Conservation (phyloP, 2,329 filamentous ascomycete species). For the Ophiostoma angusticollis region DNA sequence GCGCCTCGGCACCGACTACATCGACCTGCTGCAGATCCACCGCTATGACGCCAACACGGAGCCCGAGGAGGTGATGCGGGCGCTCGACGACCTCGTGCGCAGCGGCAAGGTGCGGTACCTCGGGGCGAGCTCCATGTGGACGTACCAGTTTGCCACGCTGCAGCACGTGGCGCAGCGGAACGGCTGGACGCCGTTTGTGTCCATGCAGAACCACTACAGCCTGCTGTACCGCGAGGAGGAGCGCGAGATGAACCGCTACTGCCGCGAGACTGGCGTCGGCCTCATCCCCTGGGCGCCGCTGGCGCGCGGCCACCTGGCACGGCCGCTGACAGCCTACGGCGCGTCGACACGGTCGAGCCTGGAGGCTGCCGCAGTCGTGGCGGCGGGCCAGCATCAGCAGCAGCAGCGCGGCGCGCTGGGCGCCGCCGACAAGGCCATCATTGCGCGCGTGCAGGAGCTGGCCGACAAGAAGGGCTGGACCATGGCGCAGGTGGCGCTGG, state of each 20-base stretch:
- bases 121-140: slow-evolving; percentile 30
- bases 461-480: slow-evolving; percentile 11
- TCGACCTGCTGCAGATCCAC: slow-evolving; percentile 48
- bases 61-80: slow-evolving; percentile 44
- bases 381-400: too few relatives aligned
- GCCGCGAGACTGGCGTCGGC: slow-evolving; percentile 21
- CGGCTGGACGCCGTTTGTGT: slow-evolving; percentile 41
- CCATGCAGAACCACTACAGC: slow-evolving; percentile 42
- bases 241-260: slow-evolving; percentile 25
- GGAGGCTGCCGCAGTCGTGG: slow-evolving; percentile 11
- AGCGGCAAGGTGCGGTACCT: slow-evolving; percentile 38
- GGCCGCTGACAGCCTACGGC: slow-evolving; percentile 15
- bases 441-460: slow-evolving; percentile 13
- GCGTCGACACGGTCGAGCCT: slow-evolving; percentile 7
- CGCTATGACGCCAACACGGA: slow-evolving; percentile 36
- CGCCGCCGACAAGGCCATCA: slow-evolving; percentile 16
- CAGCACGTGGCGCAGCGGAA: slow-evolving; percentile 37
- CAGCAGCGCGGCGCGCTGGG: slow-evolving; percentile 1
- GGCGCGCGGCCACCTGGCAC: slow-evolving; percentile 20
- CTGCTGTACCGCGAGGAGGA: slow-evolving; percentile 44
- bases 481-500: slow-evolving; percentile 41
- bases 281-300: slow-evolving; percentile 27
- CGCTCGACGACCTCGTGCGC: slow-evolving; percentile 41
- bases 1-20: slow-evolving; percentile 37
- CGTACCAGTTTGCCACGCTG: slow-evolving; percentile 31